Percentiles rank a stretch among this genome's conserved stretches.
Conservation (phyloP, 2,329 filamentous ascomycete species). For the Colletotrichum sublineola region DNA sequence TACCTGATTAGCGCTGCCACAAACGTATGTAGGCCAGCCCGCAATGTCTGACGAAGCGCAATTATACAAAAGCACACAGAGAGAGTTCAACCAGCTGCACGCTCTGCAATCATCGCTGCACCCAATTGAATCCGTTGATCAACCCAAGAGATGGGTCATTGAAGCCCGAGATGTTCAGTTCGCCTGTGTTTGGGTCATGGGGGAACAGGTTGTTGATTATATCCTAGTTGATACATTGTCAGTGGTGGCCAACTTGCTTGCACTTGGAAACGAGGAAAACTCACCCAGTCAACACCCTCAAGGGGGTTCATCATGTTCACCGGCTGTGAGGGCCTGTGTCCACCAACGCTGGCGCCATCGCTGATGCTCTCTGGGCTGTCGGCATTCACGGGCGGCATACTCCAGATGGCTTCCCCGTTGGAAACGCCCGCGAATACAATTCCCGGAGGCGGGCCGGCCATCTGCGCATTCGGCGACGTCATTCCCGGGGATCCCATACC, state of each 20-base stretch:
- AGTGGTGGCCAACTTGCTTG: constrained; percentile 16
- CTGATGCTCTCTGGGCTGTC: constrained; percentile 59
- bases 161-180: constrained; percentile 54
- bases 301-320: constrained; percentile 45
- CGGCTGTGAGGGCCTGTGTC: constrained; percentile 36
- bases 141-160: constrained; percentile 53
- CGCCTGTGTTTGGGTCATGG: constrained; percentile 55
- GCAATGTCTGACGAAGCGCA: background rate
- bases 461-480: constrained; percentile 35
- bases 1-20: constrained; percentile 1
- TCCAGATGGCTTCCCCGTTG: constrained; percentile 63
- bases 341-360: constrained; percentile 54
- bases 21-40: background rate
- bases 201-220: constrained; percentile 55
- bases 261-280: constrained; percentile 46
- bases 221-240: constrained; percentile 46
- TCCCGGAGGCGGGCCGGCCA: constrained; percentile 43
- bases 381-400: constrained; percentile 54
- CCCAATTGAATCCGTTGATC: constrained; percentile 47
- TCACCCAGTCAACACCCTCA: constrained; percentile 76
- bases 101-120: constrained; percentile 30
- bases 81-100: background rate
- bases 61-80: background rate
- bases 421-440: constrained; percentile 62
- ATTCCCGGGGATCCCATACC: constrained; percentile 26